Base-by-base conservation (phyloP, 1,284 basidiomycete genomes). In the Ceratorhiza oryzae-sativae region DNA sequence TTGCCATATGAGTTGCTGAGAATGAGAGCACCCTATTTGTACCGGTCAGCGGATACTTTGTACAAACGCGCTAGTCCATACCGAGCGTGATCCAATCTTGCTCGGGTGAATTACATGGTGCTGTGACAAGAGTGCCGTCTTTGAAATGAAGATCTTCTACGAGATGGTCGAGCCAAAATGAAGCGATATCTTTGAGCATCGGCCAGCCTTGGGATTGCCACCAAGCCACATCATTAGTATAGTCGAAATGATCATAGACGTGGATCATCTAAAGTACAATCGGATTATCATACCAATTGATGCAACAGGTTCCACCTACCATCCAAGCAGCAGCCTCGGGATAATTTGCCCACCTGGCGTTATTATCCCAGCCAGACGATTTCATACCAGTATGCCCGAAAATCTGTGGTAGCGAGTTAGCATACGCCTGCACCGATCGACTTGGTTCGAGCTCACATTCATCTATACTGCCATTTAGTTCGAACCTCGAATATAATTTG, bases 371-470 rank as follows among this genome's bases (percentile, higher is more conserved):
- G 20, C 82, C 84, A 8, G 79, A 59, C 12, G 39, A 82, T 77
- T 92, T 92, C 90, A 92, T 90, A 6, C 90, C 90, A 1, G 90
- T 90, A 73, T 90, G 87, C 2, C 90, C 90, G 75, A 91, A 92
- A 46, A 89, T 88, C 89, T 91, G 72, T n/a, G 4, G 23, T 3
- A 32, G 30, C n/a, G n/a, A n/a, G n/a, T n/a, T n/a, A n/a, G n/a
- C n/a, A n/a, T n/a, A n/a, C n/a, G n/a, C n/a, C n/a, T n/a, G n/a
- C n/a, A 72, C 46, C 53, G n/a, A 41, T 68, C 41, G 74, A 27
- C 60, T 72, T 25, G 0, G 6, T 53, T 42, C 12, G n/a, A n/a
- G 10, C 18, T 30, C 73, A 88, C 87, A 73, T 88, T 89, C 86
- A 88, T 87, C 86, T 87, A 75, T 0, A 62, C 39, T 5, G n/a